A percentile compares a stretch with the other conserved stretches of the same genome.
These are phyloP conservation scores for Pluteus cervinus DNA, from an alignment of 768 basidiomycete genomes.

Conservation along the genomic window DNA sequence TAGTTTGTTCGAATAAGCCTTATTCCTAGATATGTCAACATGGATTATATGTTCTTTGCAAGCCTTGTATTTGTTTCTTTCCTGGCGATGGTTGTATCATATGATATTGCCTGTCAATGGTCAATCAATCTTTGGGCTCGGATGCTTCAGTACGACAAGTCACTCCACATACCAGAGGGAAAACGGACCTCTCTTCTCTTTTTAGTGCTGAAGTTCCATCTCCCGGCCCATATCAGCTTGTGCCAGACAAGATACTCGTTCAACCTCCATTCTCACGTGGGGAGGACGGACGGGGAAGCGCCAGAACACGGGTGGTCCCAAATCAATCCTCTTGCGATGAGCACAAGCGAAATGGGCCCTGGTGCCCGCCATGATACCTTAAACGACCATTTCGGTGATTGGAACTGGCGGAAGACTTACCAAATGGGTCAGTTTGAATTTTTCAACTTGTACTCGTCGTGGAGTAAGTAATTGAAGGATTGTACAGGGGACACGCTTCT, in stretches of 20 bases:
- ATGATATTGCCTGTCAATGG: constrained; percentile 25
- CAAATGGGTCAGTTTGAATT: constrained; percentile 15
- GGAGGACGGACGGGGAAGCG: constrained; percentile 27
- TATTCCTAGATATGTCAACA: constrained; percentile 22
- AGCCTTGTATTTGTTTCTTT: constrained; percentile 2
- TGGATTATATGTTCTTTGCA: constrained; percentile 21
- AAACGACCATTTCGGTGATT: constrained; percentile 29
- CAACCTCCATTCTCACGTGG: constrained; percentile 21
- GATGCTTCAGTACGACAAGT: constrained; percentile 7
- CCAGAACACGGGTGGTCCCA: constrained; percentile 24
- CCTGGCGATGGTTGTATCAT: constrained; percentile 13
- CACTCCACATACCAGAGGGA: too few species aligned
- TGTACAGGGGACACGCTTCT: constrained; percentile 7
- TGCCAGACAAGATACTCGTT: constrained; percentile 11
- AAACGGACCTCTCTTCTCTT: neutral
- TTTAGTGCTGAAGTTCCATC: constrained; percentile 1
- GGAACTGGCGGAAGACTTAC: constrained; percentile 27
- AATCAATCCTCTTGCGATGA: constrained; percentile 22
- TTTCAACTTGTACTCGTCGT: too few species aligned
- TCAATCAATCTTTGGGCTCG: constrained; percentile 11
- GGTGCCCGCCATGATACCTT: constrained; percentile 19
- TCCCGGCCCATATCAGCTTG: neutral
- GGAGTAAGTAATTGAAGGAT: too few species aligned
- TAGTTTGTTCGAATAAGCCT: neutral
- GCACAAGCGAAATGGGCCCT: constrained; percentile 32